These are phyloP conservation scores for Leptodermis oblonga DNA, from an alignment of 257 asterid species.

Conservation along the genomic window DNA sequence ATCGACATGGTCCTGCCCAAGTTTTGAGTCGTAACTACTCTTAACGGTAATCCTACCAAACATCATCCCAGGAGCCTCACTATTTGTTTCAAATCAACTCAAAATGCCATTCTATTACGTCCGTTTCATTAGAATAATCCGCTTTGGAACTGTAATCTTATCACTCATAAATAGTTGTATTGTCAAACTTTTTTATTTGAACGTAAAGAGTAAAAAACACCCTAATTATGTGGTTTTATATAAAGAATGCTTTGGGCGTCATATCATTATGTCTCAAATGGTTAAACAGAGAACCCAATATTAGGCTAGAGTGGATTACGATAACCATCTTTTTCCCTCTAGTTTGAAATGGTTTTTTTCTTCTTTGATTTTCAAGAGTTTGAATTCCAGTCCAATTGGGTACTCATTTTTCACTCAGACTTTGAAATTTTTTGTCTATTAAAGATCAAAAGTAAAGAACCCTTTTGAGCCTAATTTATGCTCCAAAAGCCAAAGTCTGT, in stretches of 20 bases:
- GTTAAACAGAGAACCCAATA: constrained; percentile 5
- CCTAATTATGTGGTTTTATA: too few species aligned
- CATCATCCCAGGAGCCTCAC: background rate
- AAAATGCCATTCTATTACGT: too few species aligned
- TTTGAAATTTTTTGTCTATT: background rate
- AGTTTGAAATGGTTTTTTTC: background rate
- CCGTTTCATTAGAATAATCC: too few species aligned
- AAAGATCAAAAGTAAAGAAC: background rate
- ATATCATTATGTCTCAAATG: constrained; percentile 4
- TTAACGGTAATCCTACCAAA: background rate
- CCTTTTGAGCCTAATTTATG: background rate
- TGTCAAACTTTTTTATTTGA: too few species aligned
- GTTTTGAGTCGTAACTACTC: too few species aligned
- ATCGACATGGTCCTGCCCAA: too few species aligned
- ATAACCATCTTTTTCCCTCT: background rate
- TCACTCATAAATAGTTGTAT: too few species aligned
- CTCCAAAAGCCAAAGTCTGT: background rate
- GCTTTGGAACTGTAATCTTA: too few species aligned
- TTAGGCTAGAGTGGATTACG: constrained; percentile 1
- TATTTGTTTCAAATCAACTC: too few species aligned
- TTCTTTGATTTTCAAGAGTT: background rate
- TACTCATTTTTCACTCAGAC: background rate
- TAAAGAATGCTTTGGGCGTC: background rate
- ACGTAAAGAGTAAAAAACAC: too few species aligned
- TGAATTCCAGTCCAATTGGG: background rate